Evolutionary conservation across 345 rosid species (phyloP), one percentile per base, ranked within the genome.

Genomic region (rapeseed (Brassica napus)): DNA sequence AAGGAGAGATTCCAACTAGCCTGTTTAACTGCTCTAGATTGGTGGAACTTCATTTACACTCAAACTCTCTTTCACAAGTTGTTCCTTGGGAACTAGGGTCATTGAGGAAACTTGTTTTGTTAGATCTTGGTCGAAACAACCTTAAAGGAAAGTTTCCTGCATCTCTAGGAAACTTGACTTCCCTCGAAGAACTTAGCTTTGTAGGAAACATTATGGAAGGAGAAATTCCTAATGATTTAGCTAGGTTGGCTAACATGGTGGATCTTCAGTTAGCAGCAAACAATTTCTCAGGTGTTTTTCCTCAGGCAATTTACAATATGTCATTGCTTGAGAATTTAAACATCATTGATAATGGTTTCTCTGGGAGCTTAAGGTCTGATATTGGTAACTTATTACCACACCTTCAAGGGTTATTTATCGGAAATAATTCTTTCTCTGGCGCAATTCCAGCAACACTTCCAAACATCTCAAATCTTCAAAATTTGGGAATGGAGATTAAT

Each of bases 301-400:
- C 83, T n/a, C 52, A 77, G 0, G 75, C 81, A 0, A 23, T 86
- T 0, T 82, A 15, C 81, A 86, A 87, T 72, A 73, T 73, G 6
- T 79, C 87, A 14, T 71, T 82, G 1, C 0, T 80, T 10, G 7
- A 8, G 6, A 0, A 0, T 0, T 8, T 86, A 0, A 24, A 52
- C 0, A 1, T 68, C 0, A 4, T 32, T 0, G 0, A 0, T 0
- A 87, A 84, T 7, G 23, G 23, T 0, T 30, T 87, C 31, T 7
- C 12, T 3, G 87, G 88, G 8, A 70, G 8, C n/a, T 78, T 87
- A 12, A 79, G 85, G 8, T 4, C 60, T 4, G 24, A 12, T 8
- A 10, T 80, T 10, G 80, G 79, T 63, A 8, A 28, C 9, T 14
- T 28, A 0, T 2, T 55, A 55, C 61, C 26, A 55, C 7, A 55